Evolutionary conservation across 2,329 filamentous ascomycete genomes (phyloP).

Genomic region (Leptographium lundbergii): DNA sequence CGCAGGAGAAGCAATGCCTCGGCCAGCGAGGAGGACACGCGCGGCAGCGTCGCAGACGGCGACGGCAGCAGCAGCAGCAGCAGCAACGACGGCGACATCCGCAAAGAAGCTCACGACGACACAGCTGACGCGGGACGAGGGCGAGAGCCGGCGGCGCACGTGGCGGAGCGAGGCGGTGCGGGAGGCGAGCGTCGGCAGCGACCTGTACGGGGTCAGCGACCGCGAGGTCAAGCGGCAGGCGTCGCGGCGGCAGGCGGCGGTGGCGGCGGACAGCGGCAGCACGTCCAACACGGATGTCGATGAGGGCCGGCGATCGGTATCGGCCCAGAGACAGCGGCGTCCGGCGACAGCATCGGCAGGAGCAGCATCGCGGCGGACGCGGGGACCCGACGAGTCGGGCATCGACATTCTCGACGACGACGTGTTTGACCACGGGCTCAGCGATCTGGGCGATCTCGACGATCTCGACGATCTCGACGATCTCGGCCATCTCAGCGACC

Average conservation of each 20-base stretch:
- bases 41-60: conserved; percentile 5
- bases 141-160: conserved; percentile 5
- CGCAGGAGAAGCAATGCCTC: conserved; percentile 9
- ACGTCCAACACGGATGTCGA: too few species aligned
- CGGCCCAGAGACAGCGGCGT: neutral
- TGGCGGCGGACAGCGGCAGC: conserved; percentile 8
- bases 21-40: conserved; percentile 11
- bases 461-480: conserved; percentile 13
- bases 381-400: conserved; percentile 29
- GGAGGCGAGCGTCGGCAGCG: conserved; percentile 18
- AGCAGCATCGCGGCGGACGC: conserved; percentile 21
- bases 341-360: conserved; percentile 10
- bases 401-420: conserved; percentile 33
- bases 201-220: conserved; percentile 3
- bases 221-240: neutral
- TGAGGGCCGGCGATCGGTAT: too few species aligned
- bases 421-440: conserved; percentile 25
- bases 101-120: conserved; percentile 15
- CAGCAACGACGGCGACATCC: neutral
- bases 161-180: conserved; percentile 20
- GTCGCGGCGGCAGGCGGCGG: neutral
- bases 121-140: neutral
- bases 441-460: conserved; percentile 17
- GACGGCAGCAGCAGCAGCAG: neutral
- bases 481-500: conserved; percentile 10